Evolutionary conservation across 768 basidiomycete genomes (phyloP), one percentile per base, ranked within the genome.

Genomic region (Coprinopsis strossmayeri): DNA sequence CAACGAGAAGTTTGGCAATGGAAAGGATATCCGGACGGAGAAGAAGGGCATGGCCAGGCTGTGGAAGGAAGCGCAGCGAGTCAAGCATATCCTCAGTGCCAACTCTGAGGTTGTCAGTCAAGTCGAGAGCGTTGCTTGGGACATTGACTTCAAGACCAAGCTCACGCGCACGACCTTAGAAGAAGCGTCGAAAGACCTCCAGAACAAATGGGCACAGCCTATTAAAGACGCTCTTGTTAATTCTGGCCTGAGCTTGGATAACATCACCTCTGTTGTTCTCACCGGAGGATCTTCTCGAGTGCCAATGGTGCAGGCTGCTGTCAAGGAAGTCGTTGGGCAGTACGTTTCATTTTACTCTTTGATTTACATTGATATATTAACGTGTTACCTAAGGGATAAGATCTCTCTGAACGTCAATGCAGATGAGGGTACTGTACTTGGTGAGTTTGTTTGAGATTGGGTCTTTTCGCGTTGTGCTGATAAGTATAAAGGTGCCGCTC

Each of bases 341-440:
- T 85, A 63, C 52, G 86, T 76, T 17, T 37, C 1, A 15, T 30
- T 4, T 30, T 44, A 40, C n/a, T 40, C 18, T 21, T 17, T 18
- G 17, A 35, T 12, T 24, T 2, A 10, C 3, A 5, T 38, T 12
- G 17, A 9, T 12, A 53, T 49, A 44, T 51, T 41, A 18, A 38
- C 18, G 39, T n/a, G n/a, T 21, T 50, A 20, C 21, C 13, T 45
- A 21, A 87, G 83, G 40, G 79, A 84, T 45, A 91, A 89, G 65
- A 86, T 98, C 49, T 91, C 95, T 3, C 74, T 85, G 60, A 98
- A 97, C 56, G 90, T 99, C 52, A 98, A 99, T 62, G 86, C 95
- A 0, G 96, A 98, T 61, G 96, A 99, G 68, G 90, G 92, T 0
- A 89, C 87, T 21, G 95, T 97, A 17, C 78, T 99, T 37, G 92